Percentiles rank a stretch among this genome's conserved stretches.
These are phyloP conservation scores for Pyrenula massariospora DNA, from an alignment of 495 filamentous ascomycete genomes.

Conservation along the genomic window DNA sequence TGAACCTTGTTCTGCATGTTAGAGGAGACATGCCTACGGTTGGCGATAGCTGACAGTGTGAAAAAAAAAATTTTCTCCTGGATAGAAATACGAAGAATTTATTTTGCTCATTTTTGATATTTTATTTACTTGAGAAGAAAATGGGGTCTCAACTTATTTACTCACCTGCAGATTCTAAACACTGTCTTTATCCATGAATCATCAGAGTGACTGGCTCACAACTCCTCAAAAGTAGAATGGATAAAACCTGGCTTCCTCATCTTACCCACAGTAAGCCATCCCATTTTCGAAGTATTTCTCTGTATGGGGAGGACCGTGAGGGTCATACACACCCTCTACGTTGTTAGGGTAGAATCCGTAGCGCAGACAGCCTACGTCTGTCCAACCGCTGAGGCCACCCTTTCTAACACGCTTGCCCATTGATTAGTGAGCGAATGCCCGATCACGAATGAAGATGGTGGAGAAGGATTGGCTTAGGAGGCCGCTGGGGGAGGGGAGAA, in stretches of 20 bases:
- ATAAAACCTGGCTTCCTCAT: not conserved
- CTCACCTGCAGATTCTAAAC: no score
- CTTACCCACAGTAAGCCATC: not conserved
- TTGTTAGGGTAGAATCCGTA: conserved; percentile 9
- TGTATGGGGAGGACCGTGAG: not conserved
- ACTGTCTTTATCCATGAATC: no score
- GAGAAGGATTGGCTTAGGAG: not conserved
- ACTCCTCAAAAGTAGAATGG: not conserved
- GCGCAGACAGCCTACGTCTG: conserved; percentile 7
- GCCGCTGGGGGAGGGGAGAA: not conserved
- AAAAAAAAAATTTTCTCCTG: no score
- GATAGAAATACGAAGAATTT: no score
- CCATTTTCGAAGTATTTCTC: not conserved
- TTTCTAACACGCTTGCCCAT: not conserved
- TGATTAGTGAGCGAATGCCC: not conserved
- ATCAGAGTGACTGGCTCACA: no score
- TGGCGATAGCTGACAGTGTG: no score
- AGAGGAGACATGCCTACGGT: no score
- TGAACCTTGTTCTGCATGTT: no score
- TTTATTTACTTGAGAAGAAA: no score
- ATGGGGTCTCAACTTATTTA: no score
- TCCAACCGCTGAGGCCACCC: conserved; percentile 5
- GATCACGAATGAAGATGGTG: not conserved
- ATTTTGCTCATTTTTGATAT: no score
- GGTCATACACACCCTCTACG: conserved; percentile 1